A percentile compares a stretch with the other conserved stretches of the same genome.
Evolutionary conservation across 1,284 basidiomycete genomes (phyloP).

Genomic region (Ganoderma meredithae): DNA sequence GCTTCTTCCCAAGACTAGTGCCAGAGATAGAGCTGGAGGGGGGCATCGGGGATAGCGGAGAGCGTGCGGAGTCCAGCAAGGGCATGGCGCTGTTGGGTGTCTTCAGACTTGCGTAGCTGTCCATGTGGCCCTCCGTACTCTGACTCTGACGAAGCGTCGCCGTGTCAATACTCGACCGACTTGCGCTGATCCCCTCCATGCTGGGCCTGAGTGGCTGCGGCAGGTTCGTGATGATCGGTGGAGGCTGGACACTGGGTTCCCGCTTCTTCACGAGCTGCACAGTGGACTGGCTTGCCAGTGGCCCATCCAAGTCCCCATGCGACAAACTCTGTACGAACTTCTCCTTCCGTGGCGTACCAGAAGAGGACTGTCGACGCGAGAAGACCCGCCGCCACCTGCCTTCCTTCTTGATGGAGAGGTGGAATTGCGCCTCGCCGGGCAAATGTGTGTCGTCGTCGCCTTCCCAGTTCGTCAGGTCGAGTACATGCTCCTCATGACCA

Average conservation of each 20-base stretch:
- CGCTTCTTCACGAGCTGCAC: constrained; percentile 26
- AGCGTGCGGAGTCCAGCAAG: constrained; percentile 20
- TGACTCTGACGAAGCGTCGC: constrained; percentile 7
- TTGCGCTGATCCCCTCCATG: constrained; percentile 6
- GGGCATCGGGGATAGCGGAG: constrained; percentile 9
- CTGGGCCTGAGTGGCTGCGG: neutral
- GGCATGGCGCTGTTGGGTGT: constrained; percentile 37
- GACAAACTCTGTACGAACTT: constrained; percentile 28
- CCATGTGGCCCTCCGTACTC: constrained; percentile 5
- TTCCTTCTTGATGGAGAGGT: constrained; percentile 66
- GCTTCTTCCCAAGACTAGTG: constrained; percentile 2
- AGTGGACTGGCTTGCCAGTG: constrained; percentile 13
- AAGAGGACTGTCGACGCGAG: constrained; percentile 48
- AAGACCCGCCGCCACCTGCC: constrained; percentile 72
- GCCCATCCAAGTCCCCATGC: constrained; percentile 17
- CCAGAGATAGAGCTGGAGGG: constrained; percentile 17
- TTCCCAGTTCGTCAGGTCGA: constrained; percentile 85
- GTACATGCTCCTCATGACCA: constrained; percentile 59
- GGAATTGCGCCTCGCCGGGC: constrained; percentile 71
- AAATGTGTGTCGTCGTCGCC: constrained; percentile 75
- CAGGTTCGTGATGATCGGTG: constrained; percentile 22
- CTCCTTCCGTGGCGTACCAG: constrained; percentile 34
- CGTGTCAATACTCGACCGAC: constrained; percentile 9
- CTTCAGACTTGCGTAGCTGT: constrained; percentile 6
- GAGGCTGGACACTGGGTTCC: constrained; percentile 16